Percentiles rank a stretch among this genome's conserved stretches.
These are phyloP conservation scores for Picochlorum costavermella DNA, from an alignment of 139 green algal genomes.

Conservation along the genomic window DNA sequence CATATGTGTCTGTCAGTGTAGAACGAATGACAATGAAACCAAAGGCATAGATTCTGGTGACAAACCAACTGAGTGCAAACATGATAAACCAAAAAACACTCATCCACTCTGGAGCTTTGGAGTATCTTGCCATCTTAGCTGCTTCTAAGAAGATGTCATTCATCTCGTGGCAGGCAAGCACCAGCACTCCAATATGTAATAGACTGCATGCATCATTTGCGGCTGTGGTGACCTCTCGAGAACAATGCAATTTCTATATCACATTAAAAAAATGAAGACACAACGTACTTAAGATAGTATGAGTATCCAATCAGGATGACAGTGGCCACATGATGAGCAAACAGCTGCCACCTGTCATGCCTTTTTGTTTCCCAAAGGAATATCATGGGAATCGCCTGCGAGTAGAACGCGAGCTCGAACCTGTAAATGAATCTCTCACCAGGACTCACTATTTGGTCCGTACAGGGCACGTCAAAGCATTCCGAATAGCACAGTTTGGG, in stretches of 20 bases:
- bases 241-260: neutral
- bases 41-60: slow-evolving; percentile 50
- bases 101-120: slow-evolving; percentile 18
- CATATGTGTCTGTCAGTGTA: slow-evolving; percentile 30
- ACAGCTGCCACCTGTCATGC: slow-evolving; percentile 71
- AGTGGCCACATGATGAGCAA: slow-evolving; percentile 77
- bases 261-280: neutral
- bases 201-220: slow-evolving; percentile 35
- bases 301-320: slow-evolving; percentile 63
- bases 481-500: slow-evolving; percentile 48
- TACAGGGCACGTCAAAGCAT: slow-evolving; percentile 53
- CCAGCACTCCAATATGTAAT: slow-evolving; percentile 63
- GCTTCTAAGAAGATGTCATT: slow-evolving; percentile 82
- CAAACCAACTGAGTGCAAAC: slow-evolving; percentile 66
- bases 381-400: slow-evolving; percentile 38
- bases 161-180: slow-evolving; percentile 77
- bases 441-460: slow-evolving; percentile 22
- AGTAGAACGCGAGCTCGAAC: slow-evolving; percentile 74
- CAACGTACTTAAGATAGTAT: slow-evolving; percentile 32
- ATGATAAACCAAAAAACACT: slow-evolving; percentile 32
- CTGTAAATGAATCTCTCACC: slow-evolving; percentile 65
- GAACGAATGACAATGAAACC: slow-evolving; percentile 48
- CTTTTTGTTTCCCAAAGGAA: slow-evolving; percentile 58
- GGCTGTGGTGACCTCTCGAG: neutral
- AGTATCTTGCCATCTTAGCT: slow-evolving; percentile 71